Base-by-base conservation (phyloP, 768 basidiomycete species). In the Collybia nuda region DNA sequence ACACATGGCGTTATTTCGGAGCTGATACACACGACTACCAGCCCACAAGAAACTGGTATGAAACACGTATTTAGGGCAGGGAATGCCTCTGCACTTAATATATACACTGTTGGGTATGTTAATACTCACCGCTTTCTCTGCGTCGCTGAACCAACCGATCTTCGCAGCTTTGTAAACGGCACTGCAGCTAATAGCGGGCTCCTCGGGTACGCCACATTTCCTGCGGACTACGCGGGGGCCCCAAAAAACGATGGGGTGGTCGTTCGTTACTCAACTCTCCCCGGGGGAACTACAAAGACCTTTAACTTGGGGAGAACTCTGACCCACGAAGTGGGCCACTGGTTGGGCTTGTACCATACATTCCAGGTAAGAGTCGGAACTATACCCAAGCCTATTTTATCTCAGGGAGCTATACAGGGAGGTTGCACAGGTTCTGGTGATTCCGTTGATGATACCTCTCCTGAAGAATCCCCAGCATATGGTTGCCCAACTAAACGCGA, bases 181-280 rank as follows among this genome's bases (percentile, higher is more conserved):
- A 59, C 62, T 2, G 56, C 58, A 15, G 64, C 62, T 22, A 53
- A 64, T 14, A 11, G 32, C 21, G 70, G 72, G 15, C 66, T 76
- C n/a, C 70, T 80, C 11, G 78, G 79, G 5, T 80, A 79, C 56
- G 60, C 76, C 7, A 77, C 78, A 8, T 75, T 80, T 58, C 80
- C 80, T 5, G 64, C 59, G 3, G 60, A 63, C 50, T 80, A 75
- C 64, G 40, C 52, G 4, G 21, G 56, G 36, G 56, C 61, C 44
- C 76, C 77, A 6, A 54, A 56, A 8, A 65, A 72, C 41, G 79
- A 81, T 51, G 79, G 79, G n/a, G 70, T 78, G 26, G 72, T 73
- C 11, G 57, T 73, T 15, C 63, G 65, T 6, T 71, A 63, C 50
- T 58, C 68, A 11, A 67, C 71, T 18, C 53, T 75, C 4, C 74